Conservation (phyloP, 2,329 filamentous ascomycete species). For the Drechslerella dactyloides region DNA sequence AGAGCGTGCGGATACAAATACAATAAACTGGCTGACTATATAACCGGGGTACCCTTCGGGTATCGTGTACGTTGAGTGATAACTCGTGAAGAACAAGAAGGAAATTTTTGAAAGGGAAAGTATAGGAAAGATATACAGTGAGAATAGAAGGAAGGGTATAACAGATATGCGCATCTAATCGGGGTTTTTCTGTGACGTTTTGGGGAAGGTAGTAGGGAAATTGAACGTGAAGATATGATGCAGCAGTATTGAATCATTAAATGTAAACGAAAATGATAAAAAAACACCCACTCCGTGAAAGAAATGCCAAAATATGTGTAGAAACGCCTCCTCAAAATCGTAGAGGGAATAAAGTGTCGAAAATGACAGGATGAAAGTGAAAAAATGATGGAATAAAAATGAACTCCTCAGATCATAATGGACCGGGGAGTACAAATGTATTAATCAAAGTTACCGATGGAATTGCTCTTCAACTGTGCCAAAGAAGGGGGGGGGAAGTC, state of each 20-base stretch:
- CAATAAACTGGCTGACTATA: constrained; percentile 28
- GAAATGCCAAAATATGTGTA: background rate
- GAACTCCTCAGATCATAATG: too few species aligned
- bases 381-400: too few species aligned
- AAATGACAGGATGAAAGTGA: background rate
- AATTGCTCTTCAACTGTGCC: background rate
- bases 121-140: constrained; percentile 19
- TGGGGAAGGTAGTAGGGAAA: background rate
- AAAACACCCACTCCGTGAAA: constrained; percentile 8
- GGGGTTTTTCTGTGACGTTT: background rate
- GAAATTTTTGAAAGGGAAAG: constrained; percentile 11
- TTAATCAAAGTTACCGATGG: constrained; percentile 1
- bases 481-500: background rate
- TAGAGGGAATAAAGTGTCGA: background rate
- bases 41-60: constrained; percentile 15
- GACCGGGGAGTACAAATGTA: background rate
- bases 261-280: constrained; percentile 21
- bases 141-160: constrained; percentile 17
- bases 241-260: constrained; percentile 34
- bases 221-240: constrained; percentile 12
- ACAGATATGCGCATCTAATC: constrained; percentile 29
- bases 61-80: constrained; percentile 47
- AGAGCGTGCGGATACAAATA: constrained; percentile 1
- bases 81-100: constrained; percentile 14
- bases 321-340: background rate